A percentile compares a stretch with the other conserved stretches of the same genome.
phyloP scores from a whole-genome alignment of 1,284 basidiomycete species.

The Trametes polyzona region DNA sequence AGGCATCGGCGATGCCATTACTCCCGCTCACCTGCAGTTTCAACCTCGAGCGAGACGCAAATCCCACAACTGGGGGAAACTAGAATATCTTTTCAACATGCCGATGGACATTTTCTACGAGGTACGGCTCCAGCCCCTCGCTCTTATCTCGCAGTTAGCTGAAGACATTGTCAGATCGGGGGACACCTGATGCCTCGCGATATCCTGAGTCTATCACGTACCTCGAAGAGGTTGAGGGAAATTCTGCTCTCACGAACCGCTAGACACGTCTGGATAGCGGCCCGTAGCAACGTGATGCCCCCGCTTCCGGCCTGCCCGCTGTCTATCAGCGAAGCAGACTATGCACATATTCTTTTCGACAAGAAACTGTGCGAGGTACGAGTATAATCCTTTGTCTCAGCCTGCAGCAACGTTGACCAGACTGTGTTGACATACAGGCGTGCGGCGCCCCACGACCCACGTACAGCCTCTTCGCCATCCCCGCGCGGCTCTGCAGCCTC shows the following conservation, averaged over 20 bases:
- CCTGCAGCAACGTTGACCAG: no score
- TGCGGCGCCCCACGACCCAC: background rate
- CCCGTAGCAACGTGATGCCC: background rate
- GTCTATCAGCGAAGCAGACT: background rate
- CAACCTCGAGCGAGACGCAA: no score
- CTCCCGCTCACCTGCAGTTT: no score
- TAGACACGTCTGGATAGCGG: background rate
- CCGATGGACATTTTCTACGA: conserved; percentile 20
- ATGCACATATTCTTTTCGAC: background rate
- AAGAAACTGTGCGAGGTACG: background rate
- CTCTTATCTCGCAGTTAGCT: background rate
- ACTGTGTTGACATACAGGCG: background rate
- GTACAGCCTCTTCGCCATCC: background rate
- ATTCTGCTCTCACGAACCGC: background rate
- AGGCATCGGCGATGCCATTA: no score
- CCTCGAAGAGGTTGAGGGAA: background rate
- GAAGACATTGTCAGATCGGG: conserved; percentile 30
- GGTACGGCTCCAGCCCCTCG: background rate
- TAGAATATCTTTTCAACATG: background rate
- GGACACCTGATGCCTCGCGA: conserved; percentile 34
- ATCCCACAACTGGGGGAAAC: background rate
- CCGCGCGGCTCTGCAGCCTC: background rate
- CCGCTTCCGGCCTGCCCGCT: background rate
- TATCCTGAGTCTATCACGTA: conserved; percentile 19
- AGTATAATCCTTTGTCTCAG: no score